Evolutionary conservation across 169 alveolate species (phyloP).

Genomic region (Neospora caninum): DNA sequence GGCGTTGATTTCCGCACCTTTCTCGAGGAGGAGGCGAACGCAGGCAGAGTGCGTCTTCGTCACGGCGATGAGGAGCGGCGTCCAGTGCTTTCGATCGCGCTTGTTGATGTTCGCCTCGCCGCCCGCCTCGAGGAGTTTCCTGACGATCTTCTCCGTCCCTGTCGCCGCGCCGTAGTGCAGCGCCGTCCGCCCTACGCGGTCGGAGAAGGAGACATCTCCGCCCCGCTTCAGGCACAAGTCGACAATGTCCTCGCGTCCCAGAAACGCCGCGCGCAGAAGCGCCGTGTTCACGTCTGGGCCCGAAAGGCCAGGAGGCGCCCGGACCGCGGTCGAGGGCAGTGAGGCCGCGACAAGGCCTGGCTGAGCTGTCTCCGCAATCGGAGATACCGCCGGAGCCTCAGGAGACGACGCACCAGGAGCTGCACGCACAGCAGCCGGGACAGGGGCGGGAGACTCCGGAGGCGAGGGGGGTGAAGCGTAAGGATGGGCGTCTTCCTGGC

Average conservation of each 20-base stretch:
- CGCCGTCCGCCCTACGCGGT: constrained; percentile 76
- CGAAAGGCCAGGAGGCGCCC: constrained; percentile 63
- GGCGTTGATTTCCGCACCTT: constrained; percentile 71
- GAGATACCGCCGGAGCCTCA: background rate
- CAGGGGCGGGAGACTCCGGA: too few species aligned
- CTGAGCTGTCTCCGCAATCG: background rate
- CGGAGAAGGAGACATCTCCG: constrained; percentile 60
- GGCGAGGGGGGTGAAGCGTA: too few species aligned
- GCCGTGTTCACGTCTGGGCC: constrained; percentile 64
- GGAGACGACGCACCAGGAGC: background rate
- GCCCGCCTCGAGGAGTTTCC: constrained; percentile 67
- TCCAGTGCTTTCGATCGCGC: constrained; percentile 73
- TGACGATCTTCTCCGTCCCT: constrained; percentile 71
- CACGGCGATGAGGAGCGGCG: constrained; percentile 79
- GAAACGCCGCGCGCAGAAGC: constrained; percentile 46
- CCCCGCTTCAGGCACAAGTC: constrained; percentile 46
- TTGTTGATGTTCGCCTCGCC: constrained; percentile 58
- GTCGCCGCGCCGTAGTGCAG: constrained; percentile 79
- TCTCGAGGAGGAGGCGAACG: constrained; percentile 70
- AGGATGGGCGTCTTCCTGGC: too few species aligned
- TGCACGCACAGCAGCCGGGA: too few species aligned
- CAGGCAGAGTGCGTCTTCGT: constrained; percentile 73
- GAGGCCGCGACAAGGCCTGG: background rate
- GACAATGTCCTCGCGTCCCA: constrained; percentile 52
- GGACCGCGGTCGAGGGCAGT: background rate